Evolutionary conservation across 2,329 filamentous ascomycete genomes (phyloP), one percentile per base, ranked within the genome.

Genomic region (Aspergillus brunneoviolaceus): DNA sequence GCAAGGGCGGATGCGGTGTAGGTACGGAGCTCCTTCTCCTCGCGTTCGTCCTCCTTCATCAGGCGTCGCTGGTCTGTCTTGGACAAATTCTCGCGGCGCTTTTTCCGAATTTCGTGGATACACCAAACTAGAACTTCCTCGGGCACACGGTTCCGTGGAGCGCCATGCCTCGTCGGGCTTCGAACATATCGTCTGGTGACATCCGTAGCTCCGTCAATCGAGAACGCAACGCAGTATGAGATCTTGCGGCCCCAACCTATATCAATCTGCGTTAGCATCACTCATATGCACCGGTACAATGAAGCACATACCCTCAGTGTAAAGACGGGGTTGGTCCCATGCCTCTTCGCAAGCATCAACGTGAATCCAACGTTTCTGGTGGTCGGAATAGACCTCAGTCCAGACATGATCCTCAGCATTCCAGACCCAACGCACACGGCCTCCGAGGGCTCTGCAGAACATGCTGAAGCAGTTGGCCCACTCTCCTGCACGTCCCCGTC

Each of bases 391-490:
- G 14, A 98, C 89, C 70, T 98, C 95, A 1, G 93, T 96, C 95
- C 95, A 99, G 27, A 97, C 91, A 72, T 97, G 91, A 74, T 98
- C 95, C 76, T 98, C 95, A 31, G 90, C 89, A 69, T 98, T 98
- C 95, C 95, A 99, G 11, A 99, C 90, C 95, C 95, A 99, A 70
- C 95, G 87, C 25, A 97, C 92, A 62, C 94, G 86, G 61, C 90
- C 91, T 53, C 94, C 94, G 14, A 98, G 87, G 4, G 95, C 95
- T 61, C 94, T 87, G 81, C 94, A 98, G 55, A 99, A 84, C 95
- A 98, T 98, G 79, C 89, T 94, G 80, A 99, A 99, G 82, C 93
- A 97, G 79, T 97, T 98, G 66, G 92, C 92, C 92, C 95, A 98
- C 80, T 99, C 95, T 63, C 95, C 95, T 62, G 89, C 89, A 67